Percentiles rank a stretch among this genome's conserved stretches.
Conservation (phyloP, 352 stramenopile genomes). For the Globisporangium abappressorium region DNA sequence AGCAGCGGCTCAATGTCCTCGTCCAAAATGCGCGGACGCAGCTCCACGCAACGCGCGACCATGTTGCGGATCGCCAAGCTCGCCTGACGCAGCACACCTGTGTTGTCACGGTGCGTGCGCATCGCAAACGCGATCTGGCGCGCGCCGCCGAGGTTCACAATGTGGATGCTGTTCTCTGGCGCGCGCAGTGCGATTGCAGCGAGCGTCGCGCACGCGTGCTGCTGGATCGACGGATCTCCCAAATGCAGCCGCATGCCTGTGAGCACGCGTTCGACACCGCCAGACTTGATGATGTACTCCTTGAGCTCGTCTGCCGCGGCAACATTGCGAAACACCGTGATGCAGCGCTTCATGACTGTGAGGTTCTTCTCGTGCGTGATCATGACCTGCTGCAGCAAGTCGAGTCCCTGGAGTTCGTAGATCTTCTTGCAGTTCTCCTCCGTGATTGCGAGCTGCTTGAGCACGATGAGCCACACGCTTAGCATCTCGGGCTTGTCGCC, state of each 20-base stretch:
- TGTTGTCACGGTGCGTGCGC: constrained; percentile 39
- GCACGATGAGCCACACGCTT: constrained; percentile 55
- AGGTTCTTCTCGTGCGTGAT: constrained; percentile 44
- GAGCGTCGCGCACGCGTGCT: constrained; percentile 71
- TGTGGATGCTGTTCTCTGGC: constrained; percentile 51
- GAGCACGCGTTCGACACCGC: constrained; percentile 48
- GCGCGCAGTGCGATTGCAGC: constrained; percentile 67
- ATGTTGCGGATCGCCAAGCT: constrained; percentile 82
- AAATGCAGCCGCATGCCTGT: constrained; percentile 53
- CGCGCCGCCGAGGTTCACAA: constrained; percentile 51
- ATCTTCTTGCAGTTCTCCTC: constrained; percentile 78
- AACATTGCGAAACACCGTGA: constrained; percentile 72
- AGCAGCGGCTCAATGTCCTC: constrained; percentile 67
- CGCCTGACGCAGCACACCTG: constrained; percentile 58
- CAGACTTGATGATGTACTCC: constrained; percentile 51
- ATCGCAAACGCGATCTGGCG: constrained; percentile 55
- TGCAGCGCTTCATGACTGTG: constrained; percentile 53
- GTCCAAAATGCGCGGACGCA: constrained; percentile 58
- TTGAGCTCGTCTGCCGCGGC: constrained; percentile 74
- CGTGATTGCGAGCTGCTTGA: constrained; percentile 77
- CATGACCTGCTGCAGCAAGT: constrained; percentile 57
- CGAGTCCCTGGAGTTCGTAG: constrained; percentile 50
- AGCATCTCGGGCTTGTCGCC: constrained; percentile 42
- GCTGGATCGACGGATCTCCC: constrained; percentile 52
- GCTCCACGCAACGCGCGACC: constrained; percentile 53